These are phyloP conservation scores for Russula foetens DNA, from an alignment of 768 basidiomycete genomes.

Conservation along the genomic window DNA sequence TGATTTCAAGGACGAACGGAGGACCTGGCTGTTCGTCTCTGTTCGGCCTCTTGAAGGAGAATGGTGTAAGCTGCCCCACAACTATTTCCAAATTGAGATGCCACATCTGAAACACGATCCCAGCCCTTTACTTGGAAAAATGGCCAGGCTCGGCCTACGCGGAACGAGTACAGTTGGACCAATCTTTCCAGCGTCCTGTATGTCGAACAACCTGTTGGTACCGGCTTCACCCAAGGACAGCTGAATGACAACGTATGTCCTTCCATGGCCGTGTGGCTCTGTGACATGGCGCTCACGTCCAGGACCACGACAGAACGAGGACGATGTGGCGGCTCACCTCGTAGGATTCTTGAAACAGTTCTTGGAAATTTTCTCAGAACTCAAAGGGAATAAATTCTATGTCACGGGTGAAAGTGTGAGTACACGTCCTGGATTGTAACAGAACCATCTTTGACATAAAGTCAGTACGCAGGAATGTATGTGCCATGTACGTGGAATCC, in stretches of 20 bases:
- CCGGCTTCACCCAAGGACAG: slow-evolving; percentile 64
- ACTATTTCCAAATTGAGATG: too few relatives aligned
- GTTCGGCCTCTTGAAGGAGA: slow-evolving; percentile 68
- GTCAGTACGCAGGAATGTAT: slow-evolving; percentile 71
- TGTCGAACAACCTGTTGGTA: slow-evolving; percentile 76
- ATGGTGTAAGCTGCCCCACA: slow-evolving; percentile 50
- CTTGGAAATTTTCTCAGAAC: slow-evolving; percentile 61
- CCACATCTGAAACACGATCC: background rate
- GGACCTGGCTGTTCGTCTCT: too few relatives aligned
- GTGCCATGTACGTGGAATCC: slow-evolving; percentile 43
- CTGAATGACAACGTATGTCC: slow-evolving; percentile 42
- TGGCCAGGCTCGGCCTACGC: slow-evolving; percentile 56
- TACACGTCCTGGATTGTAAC: background rate
- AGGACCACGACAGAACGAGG: slow-evolving; percentile 34
- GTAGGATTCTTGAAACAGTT: slow-evolving; percentile 68
- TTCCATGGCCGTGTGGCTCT: background rate
- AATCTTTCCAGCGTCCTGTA: slow-evolving; percentile 67
- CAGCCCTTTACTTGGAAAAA: slow-evolving; percentile 58
- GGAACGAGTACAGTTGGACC: slow-evolving; percentile 68
- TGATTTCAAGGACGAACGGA: too few relatives aligned
- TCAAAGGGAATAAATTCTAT: slow-evolving; percentile 66
- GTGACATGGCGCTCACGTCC: background rate
- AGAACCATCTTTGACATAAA: background rate
- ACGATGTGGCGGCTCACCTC: slow-evolving; percentile 48
- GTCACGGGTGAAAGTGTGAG: slow-evolving; percentile 69